Evolutionary conservation across 768 basidiomycete species (phyloP).

Genomic region (Termitomyces sp.): DNA sequence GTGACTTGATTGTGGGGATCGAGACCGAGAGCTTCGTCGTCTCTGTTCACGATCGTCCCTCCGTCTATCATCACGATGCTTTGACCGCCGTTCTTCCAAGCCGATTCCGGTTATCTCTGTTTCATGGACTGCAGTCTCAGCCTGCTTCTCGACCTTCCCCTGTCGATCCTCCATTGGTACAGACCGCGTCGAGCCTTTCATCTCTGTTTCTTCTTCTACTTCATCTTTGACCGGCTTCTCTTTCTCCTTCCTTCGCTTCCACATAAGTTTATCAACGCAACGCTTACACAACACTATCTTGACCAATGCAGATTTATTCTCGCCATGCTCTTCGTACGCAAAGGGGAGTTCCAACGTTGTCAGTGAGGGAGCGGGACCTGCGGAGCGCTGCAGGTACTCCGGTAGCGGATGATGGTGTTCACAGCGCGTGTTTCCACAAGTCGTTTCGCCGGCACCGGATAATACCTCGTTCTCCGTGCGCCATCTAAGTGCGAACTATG

Average conservation of each 20-base stretch:
- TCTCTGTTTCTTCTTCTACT: slow-evolving; percentile 10
- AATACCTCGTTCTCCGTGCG: slow-evolving; percentile 89
- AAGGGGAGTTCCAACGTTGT: slow-evolving; percentile 89
- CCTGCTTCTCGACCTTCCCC: neutral
- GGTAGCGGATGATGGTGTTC: slow-evolving; percentile 44
- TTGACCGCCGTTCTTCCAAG: slow-evolving; percentile 21
- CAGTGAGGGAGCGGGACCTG: slow-evolving; percentile 31
- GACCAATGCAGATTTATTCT: slow-evolving; percentile 75
- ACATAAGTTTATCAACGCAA: slow-evolving; percentile 83
- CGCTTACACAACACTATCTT: slow-evolving; percentile 82
- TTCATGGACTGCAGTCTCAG: neutral
- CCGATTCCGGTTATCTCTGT: neutral
- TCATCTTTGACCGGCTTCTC: slow-evolving; percentile 17
- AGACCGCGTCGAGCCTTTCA: neutral
- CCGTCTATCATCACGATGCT: slow-evolving; percentile 6
- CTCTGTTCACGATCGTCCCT: neutral
- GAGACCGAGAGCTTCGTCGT: slow-evolving; percentile 30
- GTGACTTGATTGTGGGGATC: slow-evolving; percentile 24
- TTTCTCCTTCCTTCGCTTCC: slow-evolving; percentile 73
- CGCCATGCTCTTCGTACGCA: slow-evolving; percentile 75
- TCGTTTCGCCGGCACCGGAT: slow-evolving; percentile 76
- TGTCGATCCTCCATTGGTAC: neutral
- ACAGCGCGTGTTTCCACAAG: slow-evolving; percentile 90
- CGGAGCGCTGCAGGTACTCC: slow-evolving; percentile 11
- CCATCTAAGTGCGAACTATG: slow-evolving; percentile 88